Evolutionary conservation across 305 asterid genomes (phyloP).

Genomic region (Solanum chacoense): DNA sequence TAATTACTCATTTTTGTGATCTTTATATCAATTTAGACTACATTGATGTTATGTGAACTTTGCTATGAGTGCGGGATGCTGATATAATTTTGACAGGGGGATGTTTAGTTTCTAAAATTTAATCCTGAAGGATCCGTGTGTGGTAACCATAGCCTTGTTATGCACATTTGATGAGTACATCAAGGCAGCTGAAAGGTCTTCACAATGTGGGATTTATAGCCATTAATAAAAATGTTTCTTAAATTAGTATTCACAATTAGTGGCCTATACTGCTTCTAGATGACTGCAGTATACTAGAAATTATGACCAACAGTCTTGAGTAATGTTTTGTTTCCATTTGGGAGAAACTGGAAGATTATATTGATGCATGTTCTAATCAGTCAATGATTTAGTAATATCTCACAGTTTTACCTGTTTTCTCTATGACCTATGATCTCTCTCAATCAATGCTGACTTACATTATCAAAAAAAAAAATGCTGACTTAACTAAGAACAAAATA

Average conservation of each 20-base stretch:
- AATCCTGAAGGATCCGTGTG: background rate
- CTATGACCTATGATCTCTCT: background rate
- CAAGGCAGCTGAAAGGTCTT: background rate
- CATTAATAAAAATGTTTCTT: background rate
- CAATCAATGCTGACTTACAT: background rate
- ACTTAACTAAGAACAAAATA: background rate
- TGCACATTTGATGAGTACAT: background rate
- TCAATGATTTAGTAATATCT: background rate
- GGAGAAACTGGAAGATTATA: background rate
- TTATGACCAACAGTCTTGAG: background rate
- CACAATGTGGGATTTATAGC: background rate
- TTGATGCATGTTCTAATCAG: background rate
- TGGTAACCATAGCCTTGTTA: background rate
- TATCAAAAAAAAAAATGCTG: background rate
- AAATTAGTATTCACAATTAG: background rate
- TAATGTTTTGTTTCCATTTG: background rate
- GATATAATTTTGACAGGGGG: background rate
- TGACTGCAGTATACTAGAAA: background rate
- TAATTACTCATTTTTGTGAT: background rate
- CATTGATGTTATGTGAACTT: background rate
- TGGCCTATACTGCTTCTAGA: background rate
- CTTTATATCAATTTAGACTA: background rate
- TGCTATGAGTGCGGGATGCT: background rate
- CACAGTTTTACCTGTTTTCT: background rate
- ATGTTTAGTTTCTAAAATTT: background rate